Conservation (phyloP, 257 asterid genomes). For the Nemophila menziesii region DNA sequence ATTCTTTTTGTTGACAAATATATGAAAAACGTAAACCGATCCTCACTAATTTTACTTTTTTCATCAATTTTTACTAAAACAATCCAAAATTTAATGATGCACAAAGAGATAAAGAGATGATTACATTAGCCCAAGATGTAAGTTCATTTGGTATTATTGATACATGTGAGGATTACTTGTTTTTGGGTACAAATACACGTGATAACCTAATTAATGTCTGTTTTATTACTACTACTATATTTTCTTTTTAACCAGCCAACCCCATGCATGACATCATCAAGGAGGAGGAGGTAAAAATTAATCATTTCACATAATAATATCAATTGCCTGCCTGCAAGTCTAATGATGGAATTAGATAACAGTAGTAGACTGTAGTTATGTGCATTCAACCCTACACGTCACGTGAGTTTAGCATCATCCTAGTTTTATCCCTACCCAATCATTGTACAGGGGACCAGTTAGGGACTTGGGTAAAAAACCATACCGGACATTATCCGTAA, state of each 20-base stretch:
- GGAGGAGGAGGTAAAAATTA: slow-evolving; percentile 32
- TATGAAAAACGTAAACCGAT: too few relatives aligned
- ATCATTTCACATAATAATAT: slow-evolving; percentile 59
- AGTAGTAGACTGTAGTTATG: slow-evolving; percentile 16
- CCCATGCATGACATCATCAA: slow-evolving; percentile 36
- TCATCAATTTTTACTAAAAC: too few relatives aligned
- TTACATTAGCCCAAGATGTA: slow-evolving; percentile 4
- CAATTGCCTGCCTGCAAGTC: slow-evolving; percentile 72
- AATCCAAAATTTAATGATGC: too few relatives aligned
- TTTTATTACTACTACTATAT: too few relatives aligned
- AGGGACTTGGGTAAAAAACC: background rate
- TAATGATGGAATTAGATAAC: slow-evolving; percentile 65
- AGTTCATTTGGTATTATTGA: slow-evolving; percentile 25
- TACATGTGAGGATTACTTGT: background rate
- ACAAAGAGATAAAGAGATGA: background rate
- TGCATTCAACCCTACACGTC: slow-evolving; percentile 81
- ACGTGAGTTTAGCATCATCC: slow-evolving; percentile 39
- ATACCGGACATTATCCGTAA: background rate
- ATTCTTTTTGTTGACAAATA: too few relatives aligned
- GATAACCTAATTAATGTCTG: background rate
- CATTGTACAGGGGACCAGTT: background rate
- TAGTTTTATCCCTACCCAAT: background rate
- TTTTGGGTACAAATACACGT: slow-evolving; percentile 5
- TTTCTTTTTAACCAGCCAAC: slow-evolving; percentile 2
- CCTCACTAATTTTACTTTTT: too few relatives aligned